A percentile compares a stretch with the other conserved stretches of the same genome.
phyloP scores from a whole-genome alignment of 176 grass and related monocot species.

The Alopecurus myosuroides region DNA sequence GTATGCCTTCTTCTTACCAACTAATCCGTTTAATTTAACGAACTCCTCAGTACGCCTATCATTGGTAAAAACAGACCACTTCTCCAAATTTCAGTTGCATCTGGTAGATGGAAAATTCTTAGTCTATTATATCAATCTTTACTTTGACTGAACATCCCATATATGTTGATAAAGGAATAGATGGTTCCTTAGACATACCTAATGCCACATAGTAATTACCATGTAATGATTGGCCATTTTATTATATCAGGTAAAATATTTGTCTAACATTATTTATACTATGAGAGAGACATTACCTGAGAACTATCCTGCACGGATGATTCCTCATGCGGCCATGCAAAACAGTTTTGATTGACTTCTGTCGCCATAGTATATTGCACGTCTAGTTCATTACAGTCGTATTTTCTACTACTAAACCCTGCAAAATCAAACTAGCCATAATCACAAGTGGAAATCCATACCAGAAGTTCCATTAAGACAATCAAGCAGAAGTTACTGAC shows the following conservation, averaged over 20 bases:
- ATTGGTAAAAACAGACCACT: constrained; percentile 91
- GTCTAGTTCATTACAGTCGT: constrained; percentile 24
- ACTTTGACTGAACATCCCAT: background rate
- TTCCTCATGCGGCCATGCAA: constrained; percentile 83
- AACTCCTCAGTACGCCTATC: constrained; percentile 90
- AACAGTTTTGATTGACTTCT: constrained; percentile 81
- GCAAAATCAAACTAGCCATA: constrained; percentile 17
- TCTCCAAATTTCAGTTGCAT: constrained; percentile 46
- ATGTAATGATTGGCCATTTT: background rate
- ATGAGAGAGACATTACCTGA: constrained; percentile 45
- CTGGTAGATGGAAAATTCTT: background rate
- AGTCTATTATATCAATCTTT: background rate
- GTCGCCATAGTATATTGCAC: constrained; percentile 57
- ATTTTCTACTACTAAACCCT: constrained; percentile 20
- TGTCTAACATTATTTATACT: background rate
- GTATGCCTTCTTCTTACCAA: constrained; percentile 94
- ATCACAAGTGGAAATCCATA: constrained; percentile 9
- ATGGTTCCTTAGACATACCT: background rate
- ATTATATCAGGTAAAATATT: background rate
- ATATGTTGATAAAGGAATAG: background rate
- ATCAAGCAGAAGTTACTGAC: background rate
- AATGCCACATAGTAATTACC: background rate
- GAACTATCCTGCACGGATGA: constrained; percentile 54
- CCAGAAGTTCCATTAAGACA: background rate
- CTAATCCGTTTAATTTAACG: constrained; percentile 89